These are phyloP conservation scores for Gymnopus androsaceus DNA, from an alignment of 1,284 basidiomycete species.

Conservation along the genomic window DNA sequence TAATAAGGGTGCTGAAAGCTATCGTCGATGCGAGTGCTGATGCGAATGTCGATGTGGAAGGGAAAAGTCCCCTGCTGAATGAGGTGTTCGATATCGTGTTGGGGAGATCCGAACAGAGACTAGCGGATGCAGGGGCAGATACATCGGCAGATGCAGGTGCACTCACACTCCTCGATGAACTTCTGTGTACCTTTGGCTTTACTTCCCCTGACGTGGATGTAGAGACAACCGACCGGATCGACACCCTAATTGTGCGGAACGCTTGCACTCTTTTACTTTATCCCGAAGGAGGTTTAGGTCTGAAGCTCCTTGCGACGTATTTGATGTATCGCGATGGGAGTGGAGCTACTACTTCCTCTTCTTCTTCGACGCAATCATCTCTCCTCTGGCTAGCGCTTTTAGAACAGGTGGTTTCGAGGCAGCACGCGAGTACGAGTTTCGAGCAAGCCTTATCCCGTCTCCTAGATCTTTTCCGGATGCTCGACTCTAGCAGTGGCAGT, in stretches of 20 bases:
- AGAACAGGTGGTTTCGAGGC: neutral
- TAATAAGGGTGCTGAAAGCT: neutral
- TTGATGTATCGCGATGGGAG: neutral
- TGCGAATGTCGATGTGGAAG: neutral
- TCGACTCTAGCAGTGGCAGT: neutral
- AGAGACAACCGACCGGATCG: neutral
- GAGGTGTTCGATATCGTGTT: neutral
- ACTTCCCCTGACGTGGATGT: no score
- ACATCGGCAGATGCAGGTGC: no score
- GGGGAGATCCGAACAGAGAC: neutral
- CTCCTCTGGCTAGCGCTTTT: neutral
- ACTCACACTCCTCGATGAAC: no score
- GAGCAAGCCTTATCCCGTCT: neutral
- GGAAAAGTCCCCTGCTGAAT: neutral
- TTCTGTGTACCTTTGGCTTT: neutral
- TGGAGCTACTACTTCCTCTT: neutral
- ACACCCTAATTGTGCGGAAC: neutral
- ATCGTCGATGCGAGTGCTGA: neutral
- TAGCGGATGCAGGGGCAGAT: neutral
- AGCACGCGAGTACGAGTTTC: neutral
- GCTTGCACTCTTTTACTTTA: neutral
- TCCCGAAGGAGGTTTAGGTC: no score
- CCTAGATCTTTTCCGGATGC: neutral
- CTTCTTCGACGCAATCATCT: neutral
- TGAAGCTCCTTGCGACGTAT: neutral